Conservation (phyloP, 2,329 filamentous ascomycete species). For the Apiospora rasikravindrae region DNA sequence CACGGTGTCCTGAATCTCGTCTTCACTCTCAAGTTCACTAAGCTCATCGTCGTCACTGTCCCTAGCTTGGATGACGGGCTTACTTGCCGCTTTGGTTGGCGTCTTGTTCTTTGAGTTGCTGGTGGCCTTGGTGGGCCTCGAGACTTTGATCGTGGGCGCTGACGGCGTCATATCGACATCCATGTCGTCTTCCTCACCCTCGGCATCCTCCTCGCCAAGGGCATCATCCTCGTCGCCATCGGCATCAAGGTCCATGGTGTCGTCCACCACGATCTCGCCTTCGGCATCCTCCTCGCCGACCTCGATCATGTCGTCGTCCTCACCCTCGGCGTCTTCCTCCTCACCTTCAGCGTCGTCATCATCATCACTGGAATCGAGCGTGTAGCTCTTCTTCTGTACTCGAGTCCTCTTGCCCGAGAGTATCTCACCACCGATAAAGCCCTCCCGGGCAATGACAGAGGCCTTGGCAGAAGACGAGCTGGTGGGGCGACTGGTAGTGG, state of each 20-base stretch:
- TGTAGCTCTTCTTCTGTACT: conserved; percentile 63
- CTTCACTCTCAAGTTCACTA: conserved; percentile 60
- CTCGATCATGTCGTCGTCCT: conserved; percentile 41
- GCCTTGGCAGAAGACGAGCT: conserved; percentile 32
- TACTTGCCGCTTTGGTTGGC: conserved; percentile 35
- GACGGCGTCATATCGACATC: conserved; percentile 42
- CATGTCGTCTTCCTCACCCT: conserved; percentile 59
- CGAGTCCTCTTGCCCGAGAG: conserved; percentile 58
- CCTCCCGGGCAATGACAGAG: conserved; percentile 38
- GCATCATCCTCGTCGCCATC: conserved; percentile 46
- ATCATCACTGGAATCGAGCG: conserved; percentile 58
- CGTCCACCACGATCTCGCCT: conserved; percentile 40
- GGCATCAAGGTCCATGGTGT: conserved; percentile 49
- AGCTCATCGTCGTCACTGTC: conserved; percentile 61
- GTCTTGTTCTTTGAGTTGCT: conserved; percentile 35
- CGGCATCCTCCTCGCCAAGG: conserved; percentile 47
- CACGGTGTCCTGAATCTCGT: conserved; percentile 53
- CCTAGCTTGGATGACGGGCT: conserved; percentile 37
- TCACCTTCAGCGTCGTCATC: conserved; percentile 48
- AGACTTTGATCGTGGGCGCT: conserved; percentile 55
- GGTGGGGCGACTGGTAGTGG: conserved; percentile 47
- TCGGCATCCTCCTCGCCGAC: conserved; percentile 39
- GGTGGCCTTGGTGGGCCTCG: conserved; percentile 45
- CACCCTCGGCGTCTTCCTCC: conserved; percentile 44
- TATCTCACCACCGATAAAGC: conserved; percentile 53